These are phyloP conservation scores for Fusarium beomiforme DNA, from an alignment of 2,329 filamentous ascomycete genomes.

Conservation along the genomic window DNA sequence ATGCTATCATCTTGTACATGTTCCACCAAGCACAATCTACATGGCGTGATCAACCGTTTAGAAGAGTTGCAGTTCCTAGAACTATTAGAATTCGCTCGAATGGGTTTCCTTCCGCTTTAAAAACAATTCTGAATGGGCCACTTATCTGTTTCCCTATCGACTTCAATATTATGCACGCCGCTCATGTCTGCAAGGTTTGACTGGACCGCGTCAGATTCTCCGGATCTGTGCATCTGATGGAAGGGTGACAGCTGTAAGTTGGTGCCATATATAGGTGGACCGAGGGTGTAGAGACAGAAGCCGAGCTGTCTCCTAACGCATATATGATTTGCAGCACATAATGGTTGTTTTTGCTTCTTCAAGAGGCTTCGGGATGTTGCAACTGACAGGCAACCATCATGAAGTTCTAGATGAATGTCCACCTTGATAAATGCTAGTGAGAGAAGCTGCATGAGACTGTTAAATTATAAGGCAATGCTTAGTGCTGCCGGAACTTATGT, in stretches of 20 bases:
- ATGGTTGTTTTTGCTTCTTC: accelerated
- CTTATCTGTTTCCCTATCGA: neutral
- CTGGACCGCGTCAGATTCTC: neutral
- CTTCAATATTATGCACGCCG: neutral
- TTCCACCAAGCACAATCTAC: neutral
- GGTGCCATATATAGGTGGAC: conserved; percentile 6
- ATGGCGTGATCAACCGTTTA: neutral
- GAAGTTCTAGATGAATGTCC: too few relatives aligned
- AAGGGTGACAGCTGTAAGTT: neutral
- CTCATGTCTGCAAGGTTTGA: neutral
- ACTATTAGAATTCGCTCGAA: neutral
- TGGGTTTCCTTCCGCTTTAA: too few relatives aligned
- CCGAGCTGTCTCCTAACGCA: neutral
- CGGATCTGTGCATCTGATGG: neutral
- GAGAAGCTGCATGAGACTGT: neutral
- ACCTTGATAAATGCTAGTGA: accelerated
- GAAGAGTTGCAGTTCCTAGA: neutral
- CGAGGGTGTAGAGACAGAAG: neutral
- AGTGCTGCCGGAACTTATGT: neutral
- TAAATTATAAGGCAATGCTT: accelerated
- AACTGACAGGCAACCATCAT: neutral
- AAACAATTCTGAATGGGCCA: neutral
- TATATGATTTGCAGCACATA: neutral
- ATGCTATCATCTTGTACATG: neutral
- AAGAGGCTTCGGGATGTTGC: accelerated